Percentiles rank a stretch among this genome's conserved stretches.
phyloP scores from a whole-genome alignment of 768 basidiomycete species.

The Auricularia sp. region DNA sequence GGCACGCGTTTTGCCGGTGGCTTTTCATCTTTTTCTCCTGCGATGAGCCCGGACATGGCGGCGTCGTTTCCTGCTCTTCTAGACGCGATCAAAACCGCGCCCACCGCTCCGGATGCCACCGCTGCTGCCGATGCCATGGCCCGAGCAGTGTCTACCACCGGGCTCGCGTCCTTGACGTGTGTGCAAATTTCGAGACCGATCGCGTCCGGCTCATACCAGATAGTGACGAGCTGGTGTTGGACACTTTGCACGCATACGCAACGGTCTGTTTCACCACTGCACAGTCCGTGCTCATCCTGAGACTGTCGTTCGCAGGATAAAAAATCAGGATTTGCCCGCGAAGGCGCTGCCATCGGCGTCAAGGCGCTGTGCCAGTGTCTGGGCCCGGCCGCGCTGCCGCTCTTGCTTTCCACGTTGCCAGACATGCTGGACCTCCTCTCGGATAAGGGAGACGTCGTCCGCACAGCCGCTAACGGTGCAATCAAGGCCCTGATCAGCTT shows the following conservation, averaged over 20 bases:
- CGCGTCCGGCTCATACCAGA: constrained; percentile 5
- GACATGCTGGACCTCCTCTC: constrained; percentile 74
- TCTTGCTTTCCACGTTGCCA: constrained; percentile 69
- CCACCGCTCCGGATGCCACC: constrained; percentile 74
- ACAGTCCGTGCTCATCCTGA: background rate
- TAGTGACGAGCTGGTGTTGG: constrained; percentile 55
- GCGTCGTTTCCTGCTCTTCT: constrained; percentile 13
- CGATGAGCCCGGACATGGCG: no score
- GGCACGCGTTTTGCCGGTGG: no score
- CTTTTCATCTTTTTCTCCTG: no score
- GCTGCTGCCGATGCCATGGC: constrained; percentile 74
- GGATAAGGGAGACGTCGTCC: constrained; percentile 92
- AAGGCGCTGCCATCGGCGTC: constrained; percentile 75
- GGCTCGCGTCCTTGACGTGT: constrained; percentile 53
- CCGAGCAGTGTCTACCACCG: constrained; percentile 54
- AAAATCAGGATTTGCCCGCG: constrained; percentile 82
- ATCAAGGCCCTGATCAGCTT: constrained; percentile 77
- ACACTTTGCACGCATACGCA: constrained; percentile 57
- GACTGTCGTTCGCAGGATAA: constrained; percentile 37
- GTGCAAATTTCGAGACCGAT: constrained; percentile 12
- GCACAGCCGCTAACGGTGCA: constrained; percentile 67
- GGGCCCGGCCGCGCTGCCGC: constrained; percentile 60
- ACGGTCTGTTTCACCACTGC: constrained; percentile 16
- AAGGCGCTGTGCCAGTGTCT: constrained; percentile 62
- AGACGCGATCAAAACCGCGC: constrained; percentile 44